These are phyloP conservation scores for Cordyceps cicadae DNA, from an alignment of 2,329 filamentous ascomycete genomes.

Conservation along the genomic window DNA sequence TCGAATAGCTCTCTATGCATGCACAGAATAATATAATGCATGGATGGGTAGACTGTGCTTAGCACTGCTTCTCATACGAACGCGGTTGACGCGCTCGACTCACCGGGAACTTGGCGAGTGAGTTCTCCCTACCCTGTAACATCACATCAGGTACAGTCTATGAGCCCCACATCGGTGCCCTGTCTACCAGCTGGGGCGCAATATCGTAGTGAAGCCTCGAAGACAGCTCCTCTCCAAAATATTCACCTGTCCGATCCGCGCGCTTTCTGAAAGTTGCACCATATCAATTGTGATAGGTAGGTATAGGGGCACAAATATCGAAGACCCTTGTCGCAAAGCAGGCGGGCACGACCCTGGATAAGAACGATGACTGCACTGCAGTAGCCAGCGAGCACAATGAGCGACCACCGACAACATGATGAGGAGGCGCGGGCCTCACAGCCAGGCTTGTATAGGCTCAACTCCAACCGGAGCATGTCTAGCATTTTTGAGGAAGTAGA, in stretches of 20 bases:
- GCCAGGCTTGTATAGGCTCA: constrained; percentile 50
- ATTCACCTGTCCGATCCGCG: neutral
- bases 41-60: no score
- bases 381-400: constrained; percentile 2
- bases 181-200: no score
- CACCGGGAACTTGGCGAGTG: no score
- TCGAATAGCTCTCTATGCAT: no score
- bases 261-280: neutral
- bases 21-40: no score
- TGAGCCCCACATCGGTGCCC: no score
- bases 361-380: neutral
- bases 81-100: no score
- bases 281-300: neutral
- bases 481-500: constrained; percentile 94
- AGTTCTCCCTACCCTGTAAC: no score
- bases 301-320: neutral
- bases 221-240: no score
- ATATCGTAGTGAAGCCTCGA: no score
- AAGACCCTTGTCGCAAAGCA: neutral
- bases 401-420: neutral
- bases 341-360: neutral
- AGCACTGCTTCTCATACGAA: no score
- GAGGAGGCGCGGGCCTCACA: constrained; percentile 4
- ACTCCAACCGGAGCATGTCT: constrained; percentile 62
- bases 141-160: no score